These are phyloP conservation scores for Dactylellina drechsleri DNA, from an alignment of 2,329 filamentous ascomycete species.

Conservation along the genomic window DNA sequence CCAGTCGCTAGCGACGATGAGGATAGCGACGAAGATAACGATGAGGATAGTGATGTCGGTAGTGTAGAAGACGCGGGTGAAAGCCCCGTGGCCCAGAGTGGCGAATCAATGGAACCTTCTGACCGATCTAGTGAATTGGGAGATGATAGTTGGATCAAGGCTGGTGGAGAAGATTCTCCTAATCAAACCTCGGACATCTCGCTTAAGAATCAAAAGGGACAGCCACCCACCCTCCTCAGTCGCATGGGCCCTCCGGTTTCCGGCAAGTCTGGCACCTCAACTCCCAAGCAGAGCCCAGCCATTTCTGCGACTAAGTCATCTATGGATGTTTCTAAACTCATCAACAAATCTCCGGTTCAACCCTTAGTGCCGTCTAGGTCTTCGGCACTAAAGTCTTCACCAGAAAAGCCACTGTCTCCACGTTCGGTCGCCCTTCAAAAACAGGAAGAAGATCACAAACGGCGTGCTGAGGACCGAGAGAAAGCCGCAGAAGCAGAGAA, in stretches of 20 bases:
- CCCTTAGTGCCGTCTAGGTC: conserved; percentile 1
- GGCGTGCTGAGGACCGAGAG: conserved; percentile 5
- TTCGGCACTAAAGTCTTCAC: not conserved
- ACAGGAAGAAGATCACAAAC: conserved; percentile 32
- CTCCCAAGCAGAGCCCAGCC: not conserved
- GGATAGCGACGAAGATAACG: conserved; percentile 20
- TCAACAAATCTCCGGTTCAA: conserved; percentile 11
- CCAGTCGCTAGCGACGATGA: not conserved
- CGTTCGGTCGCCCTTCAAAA: conserved; percentile 21
- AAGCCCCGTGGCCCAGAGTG: conserved; percentile 6
- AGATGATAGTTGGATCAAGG: conserved; percentile 47
- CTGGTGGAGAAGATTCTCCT: conserved; percentile 40
- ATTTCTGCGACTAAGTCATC: not conserved
- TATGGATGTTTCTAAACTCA: not conserved
- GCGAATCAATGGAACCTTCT: conserved; percentile 5
- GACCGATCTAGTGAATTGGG: conserved; percentile 49
- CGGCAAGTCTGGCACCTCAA: not conserved
- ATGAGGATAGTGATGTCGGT: conserved; percentile 18
- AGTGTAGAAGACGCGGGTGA: conserved; percentile 16
- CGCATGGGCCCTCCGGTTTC: conserved; percentile 3
- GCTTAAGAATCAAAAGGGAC: conserved; percentile 5
- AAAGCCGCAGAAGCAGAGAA: conserved; percentile 20
- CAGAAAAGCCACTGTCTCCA: conserved; percentile 21
- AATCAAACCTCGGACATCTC: not conserved
- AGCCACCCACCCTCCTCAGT: not conserved